phyloP scores from a whole-genome alignment of 2,329 filamentous ascomycete species.

The Fusarium protoensiforme region DNA sequence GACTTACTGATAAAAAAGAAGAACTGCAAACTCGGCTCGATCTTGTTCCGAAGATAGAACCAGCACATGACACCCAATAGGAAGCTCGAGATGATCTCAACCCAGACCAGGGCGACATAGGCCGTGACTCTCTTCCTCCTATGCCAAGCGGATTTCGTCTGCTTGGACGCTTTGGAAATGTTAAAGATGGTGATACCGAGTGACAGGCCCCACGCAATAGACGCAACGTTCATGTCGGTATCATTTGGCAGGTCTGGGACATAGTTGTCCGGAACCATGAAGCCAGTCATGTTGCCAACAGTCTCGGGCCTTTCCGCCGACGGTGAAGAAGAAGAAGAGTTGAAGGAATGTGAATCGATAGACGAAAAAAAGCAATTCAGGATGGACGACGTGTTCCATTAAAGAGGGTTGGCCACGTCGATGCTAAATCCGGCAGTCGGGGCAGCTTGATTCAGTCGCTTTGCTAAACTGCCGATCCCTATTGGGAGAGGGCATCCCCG shows the following conservation, averaged over 20 bases:
- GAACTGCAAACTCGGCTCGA: constrained; percentile 47
- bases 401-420: background rate
- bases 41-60: constrained; percentile 36
- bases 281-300: constrained; percentile 34
- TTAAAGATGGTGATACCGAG: constrained; percentile 40
- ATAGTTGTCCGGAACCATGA: constrained; percentile 37
- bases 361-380: background rate
- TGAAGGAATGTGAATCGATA: background rate
- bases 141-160: constrained; percentile 24
- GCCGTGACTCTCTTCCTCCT: constrained; percentile 37
- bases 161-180: constrained; percentile 34
- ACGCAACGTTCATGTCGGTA: constrained; percentile 42
- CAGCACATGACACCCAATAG: constrained; percentile 39
- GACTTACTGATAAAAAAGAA: constrained; percentile 44
- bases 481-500: background rate
- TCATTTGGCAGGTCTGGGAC: constrained; percentile 32
- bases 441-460: background rate
- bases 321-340: background rate
- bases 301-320: background rate
- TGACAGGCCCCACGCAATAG: constrained; percentile 43
- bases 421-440: constrained; percentile 1
- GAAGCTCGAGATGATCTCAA: constrained; percentile 40
- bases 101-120: constrained; percentile 37
- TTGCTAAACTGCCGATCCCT: constrained; percentile 2
- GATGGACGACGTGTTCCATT: background rate